Evolutionary conservation across 352 stramenopile species (phyloP), one percentile per base, ranked within the genome.

Genomic region (Phytophthora podocarpi): DNA sequence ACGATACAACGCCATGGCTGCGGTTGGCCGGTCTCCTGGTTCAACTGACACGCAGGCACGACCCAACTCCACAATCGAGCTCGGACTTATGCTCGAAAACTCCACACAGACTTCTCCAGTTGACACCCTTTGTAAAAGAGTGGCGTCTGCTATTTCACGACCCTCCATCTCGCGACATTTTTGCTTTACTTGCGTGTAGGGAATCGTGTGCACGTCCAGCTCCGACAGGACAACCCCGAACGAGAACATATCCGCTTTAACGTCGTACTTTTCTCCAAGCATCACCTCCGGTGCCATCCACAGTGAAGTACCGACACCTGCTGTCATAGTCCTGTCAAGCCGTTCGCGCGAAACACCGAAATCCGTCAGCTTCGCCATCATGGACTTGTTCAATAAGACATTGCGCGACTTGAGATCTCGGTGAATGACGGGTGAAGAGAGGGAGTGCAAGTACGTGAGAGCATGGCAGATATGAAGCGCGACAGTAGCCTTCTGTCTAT

Each of bases 361-460:
- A 53, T 91, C 82, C 20, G 75, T 85, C 27, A 91, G 53, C 42
- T 89, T 89, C 15, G 79, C 79, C 12, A 80, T 58, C 59, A 86
- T 59, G 3, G 65, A 50, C 3, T 49, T 48, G 41, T 58, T 54
- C 15, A 87, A 45, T 18, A 87, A 24, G 2, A 67, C 34, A 30
- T 67, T 67, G 2, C 48, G 40, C 0, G 57, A 66, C 32, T 66
- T 90, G 36, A 87, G 70, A 63, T 88, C 82, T 45, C 60, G 52
- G 12, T 69, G 61, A 48, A 88, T 82, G 13, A 71, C 30, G 4
- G 63, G 34, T 6, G 56, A 42, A 5, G 13, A 26, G 13, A 69
- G 49, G 1, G 52, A 69, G 45, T 69, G 60, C 34, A 69, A 20
- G 9, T 69, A 91, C 63, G 50, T 59, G 26, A 59, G 18, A n/a